phyloP scores from a whole-genome alignment of 306 rosid genomes.

The Begonia loranthoides region DNA sequence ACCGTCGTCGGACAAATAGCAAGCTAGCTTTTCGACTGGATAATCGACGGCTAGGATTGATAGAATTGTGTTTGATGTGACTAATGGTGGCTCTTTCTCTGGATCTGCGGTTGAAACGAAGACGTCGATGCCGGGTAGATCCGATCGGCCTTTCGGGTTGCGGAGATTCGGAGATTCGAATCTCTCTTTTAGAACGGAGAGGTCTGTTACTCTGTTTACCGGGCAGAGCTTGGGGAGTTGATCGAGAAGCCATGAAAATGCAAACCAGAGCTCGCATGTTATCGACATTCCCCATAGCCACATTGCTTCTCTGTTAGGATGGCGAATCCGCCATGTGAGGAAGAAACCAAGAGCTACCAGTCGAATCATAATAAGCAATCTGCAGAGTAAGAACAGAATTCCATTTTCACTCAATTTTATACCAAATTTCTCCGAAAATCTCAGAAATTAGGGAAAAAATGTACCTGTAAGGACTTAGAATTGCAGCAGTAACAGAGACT shows the following conservation, averaged over 20 bases:
- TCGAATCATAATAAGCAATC: slow-evolving; percentile 52
- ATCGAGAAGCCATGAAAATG: slow-evolving; percentile 73
- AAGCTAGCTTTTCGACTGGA: slow-evolving; percentile 73
- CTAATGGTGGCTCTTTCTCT: slow-evolving; percentile 84
- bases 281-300: slow-evolving; percentile 87
- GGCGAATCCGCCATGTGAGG: slow-evolving; percentile 73
- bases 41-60: slow-evolving; percentile 77
- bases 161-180: slow-evolving; percentile 70
- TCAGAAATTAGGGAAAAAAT: not conserved
- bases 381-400: slow-evolving; percentile 11
- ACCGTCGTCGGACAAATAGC: slow-evolving; percentile 83
- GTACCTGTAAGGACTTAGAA: slow-evolving; percentile 77
- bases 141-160: slow-evolving; percentile 73
- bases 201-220: slow-evolving; percentile 63
- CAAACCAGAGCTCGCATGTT: slow-evolving; percentile 79
- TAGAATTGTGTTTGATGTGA: slow-evolving; percentile 73
- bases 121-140: slow-evolving; percentile 74
- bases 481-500: slow-evolving; percentile 59
- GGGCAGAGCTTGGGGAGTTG: slow-evolving; percentile 88
- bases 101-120: slow-evolving; percentile 87
- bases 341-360: slow-evolving; percentile 58
- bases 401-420: no score
- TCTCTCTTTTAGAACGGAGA: slow-evolving; percentile 49
- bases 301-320: slow-evolving; percentile 67
- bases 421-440: no score